Base-by-base conservation (phyloP, 2,329 filamentous ascomycete species). In the Karstenula rhodostoma region DNA sequence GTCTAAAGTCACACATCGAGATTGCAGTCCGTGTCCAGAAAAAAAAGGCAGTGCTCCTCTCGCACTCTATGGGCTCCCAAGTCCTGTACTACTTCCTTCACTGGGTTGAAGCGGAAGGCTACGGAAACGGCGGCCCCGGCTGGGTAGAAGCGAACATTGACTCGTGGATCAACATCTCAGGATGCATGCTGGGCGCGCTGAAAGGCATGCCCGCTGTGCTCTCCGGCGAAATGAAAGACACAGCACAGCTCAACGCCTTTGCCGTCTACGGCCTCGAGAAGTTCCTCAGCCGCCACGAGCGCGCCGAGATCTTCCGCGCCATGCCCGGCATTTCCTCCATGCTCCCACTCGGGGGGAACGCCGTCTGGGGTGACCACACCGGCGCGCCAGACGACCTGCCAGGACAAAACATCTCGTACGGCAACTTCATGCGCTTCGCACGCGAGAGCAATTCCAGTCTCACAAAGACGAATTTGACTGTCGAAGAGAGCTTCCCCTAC, bases 251-350 rank as follows among this genome's bases (percentile, higher is more conserved):
- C 23, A 98, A 98, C 71, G 88, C 94, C 2, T 96, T 98, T 76
- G 95, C 95, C 9, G 94, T 99, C 1, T 98, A 98, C 71, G 95
- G 95, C 0, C 85, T 99, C 10, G 95, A 99, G 77, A 97, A 95
- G 74, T 99, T 99, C 76, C 83, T 99, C 49, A 94, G 90, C 70
- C 92, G 91, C 70, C 89, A 94, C 66, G 95, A 99, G 77, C 87
- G 95, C 55, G 93, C 92, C 0, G 93, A 98, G 73, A 90, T 99
- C 46, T 97, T 99, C 82, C 89, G 95, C 55, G 92, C 93, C 47
- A 98, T 99, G 94, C 95, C 95, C 0, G 95, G 95, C 7, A 92
- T 97, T 61, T 96, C 92, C 7, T 95, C 92, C 50, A 99, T 99
- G 95, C 85, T 99, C 1, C 95, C 95, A 6, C 92, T 97, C 47